Evolutionary conservation across 768 basidiomycete species (phyloP).

Genomic region (Rhizopogon vesiculosus): DNA sequence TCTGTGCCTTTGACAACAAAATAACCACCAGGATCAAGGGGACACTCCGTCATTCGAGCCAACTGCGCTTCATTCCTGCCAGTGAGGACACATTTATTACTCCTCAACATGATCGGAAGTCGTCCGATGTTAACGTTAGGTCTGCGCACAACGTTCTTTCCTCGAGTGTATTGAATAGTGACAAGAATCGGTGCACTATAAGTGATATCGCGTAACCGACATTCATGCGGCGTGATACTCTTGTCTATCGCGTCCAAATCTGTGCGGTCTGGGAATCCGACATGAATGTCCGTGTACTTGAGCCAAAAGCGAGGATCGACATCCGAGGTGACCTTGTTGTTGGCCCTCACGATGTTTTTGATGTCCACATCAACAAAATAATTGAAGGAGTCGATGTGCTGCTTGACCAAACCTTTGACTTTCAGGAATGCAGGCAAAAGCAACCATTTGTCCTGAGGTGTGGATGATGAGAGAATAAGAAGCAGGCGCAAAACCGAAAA

Average conservation of each 20-base stretch:
- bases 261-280: constrained; percentile 87
- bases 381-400: constrained; percentile 98
- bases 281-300: constrained; percentile 92
- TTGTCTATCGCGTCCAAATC: constrained; percentile 77
- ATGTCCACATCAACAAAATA: constrained; percentile 98
- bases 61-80: constrained; percentile 73
- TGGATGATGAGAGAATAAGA: constrained; percentile 2
- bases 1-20: constrained; percentile 99
- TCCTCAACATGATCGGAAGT: constrained; percentile 93
- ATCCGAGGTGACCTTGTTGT: constrained; percentile 92
- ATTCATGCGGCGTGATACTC: constrained; percentile 93
- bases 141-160: constrained; percentile 81
- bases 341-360: constrained; percentile 92
- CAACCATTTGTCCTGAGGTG: constrained; percentile 92
- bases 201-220: constrained; percentile 90
- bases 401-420: constrained; percentile 98
- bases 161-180: constrained; percentile 92
- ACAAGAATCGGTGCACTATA: constrained; percentile 93
- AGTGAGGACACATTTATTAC: constrained; percentile 89
- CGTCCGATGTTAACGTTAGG: constrained; percentile 84
- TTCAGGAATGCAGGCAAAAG: constrained; percentile 93
- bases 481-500: constrained; percentile 18
- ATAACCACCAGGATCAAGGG: constrained; percentile 98
- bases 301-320: constrained; percentile 97
- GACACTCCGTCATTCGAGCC: constrained; percentile 96